Conservation (phyloP, 139 green algal species). For the Micractinium sp. region DNA sequence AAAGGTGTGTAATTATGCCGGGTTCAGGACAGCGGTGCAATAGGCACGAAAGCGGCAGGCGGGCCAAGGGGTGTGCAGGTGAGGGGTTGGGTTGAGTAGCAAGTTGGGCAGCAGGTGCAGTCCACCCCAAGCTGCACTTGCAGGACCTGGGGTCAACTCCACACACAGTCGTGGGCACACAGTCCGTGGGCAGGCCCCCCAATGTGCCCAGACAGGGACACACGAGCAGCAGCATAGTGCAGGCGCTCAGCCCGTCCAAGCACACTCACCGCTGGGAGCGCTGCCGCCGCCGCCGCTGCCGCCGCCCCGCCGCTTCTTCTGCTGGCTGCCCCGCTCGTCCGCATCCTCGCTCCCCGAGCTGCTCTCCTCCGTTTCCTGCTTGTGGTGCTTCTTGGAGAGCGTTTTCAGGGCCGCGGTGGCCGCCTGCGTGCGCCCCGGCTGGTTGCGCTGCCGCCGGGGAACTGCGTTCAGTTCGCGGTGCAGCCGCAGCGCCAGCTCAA, state of each 20-base stretch:
- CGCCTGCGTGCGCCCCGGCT: slow-evolving; percentile 13
- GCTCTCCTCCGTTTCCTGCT: slow-evolving; percentile 7
- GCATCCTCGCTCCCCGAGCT: slow-evolving; percentile 31
- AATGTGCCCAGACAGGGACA: no score
- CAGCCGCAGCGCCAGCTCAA: slow-evolving; percentile 40
- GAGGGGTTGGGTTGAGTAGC: not conserved
- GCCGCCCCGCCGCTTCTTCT: slow-evolving; percentile 5
- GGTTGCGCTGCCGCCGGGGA: slow-evolving; percentile 8
- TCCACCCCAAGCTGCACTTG: not conserved
- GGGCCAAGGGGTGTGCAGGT: not conserved
- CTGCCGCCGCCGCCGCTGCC: not conserved
- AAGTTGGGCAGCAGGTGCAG: not conserved
- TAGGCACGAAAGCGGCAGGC: no score
- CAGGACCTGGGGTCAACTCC: no score
- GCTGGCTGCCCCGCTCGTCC: slow-evolving; percentile 15
- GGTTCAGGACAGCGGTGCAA: no score
- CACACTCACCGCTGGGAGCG: slow-evolving; percentile 1
- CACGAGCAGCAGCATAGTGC: no score
- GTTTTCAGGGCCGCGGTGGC: slow-evolving; percentile 19
- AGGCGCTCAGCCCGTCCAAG: not conserved
- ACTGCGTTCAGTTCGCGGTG: slow-evolving; percentile 51
- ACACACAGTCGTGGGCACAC: no score
- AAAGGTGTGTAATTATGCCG: no score
- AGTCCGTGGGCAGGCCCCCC: no score
- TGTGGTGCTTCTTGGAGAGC: slow-evolving; percentile 4